phyloP scores from a whole-genome alignment of 345 rosid genomes.

The Aquilaria malaccensis region DNA sequence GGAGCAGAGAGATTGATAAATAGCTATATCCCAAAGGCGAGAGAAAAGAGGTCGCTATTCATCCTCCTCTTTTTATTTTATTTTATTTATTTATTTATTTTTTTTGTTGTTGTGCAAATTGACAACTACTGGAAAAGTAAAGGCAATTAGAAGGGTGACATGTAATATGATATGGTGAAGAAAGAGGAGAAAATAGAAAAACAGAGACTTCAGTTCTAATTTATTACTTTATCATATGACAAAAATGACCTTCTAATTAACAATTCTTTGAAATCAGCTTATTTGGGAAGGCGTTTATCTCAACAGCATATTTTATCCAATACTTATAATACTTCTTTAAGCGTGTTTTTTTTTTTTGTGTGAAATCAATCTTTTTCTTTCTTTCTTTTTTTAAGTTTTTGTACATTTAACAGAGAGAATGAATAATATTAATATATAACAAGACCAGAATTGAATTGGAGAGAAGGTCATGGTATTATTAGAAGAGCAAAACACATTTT shows the following conservation, averaged over 20 bases:
- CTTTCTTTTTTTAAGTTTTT: too few relatives aligned
- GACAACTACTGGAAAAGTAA: background rate
- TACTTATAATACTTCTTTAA: background rate
- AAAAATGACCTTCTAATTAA: slow-evolving; percentile 5
- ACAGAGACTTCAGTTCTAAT: slow-evolving; percentile 20
- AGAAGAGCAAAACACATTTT: too few relatives aligned
- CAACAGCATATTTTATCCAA: slow-evolving; percentile 11
- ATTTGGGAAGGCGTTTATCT: background rate
- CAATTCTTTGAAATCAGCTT: background rate
- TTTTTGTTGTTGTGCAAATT: slow-evolving; percentile 3
- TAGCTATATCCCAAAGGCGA: slow-evolving; percentile 3
- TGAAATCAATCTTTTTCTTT: too few relatives aligned
- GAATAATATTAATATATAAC: too few relatives aligned
- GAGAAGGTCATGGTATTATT: too few relatives aligned
- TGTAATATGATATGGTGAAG: background rate
- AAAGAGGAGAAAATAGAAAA: slow-evolving; percentile 3
- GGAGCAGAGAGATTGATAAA: slow-evolving; percentile 22
- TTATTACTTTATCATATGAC: slow-evolving; percentile 13
- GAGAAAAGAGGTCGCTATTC: slow-evolving; percentile 40
- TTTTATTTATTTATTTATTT: slow-evolving; percentile 8
- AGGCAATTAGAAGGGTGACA: background rate
- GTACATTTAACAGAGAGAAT: too few relatives aligned
- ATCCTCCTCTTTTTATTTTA: slow-evolving; percentile 26
- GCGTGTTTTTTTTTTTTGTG: too few relatives aligned
- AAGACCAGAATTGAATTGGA: too few relatives aligned